These are phyloP conservation scores for Amauroascus niger DNA, from an alignment of 2,329 filamentous ascomycete genomes.

Conservation along the genomic window DNA sequence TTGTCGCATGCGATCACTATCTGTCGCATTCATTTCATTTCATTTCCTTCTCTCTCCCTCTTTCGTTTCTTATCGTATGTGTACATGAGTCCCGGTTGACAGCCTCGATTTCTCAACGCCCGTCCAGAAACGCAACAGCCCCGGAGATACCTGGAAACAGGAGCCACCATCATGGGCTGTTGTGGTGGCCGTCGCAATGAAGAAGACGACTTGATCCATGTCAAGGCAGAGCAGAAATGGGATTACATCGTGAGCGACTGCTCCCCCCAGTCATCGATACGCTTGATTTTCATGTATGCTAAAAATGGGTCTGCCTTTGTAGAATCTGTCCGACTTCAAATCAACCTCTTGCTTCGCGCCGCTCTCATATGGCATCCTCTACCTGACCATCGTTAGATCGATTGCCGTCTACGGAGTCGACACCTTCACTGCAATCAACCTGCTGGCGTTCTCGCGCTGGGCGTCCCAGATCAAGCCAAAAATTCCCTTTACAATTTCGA, in stretches of 20 bases:
- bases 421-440: slow-evolving; percentile 84
- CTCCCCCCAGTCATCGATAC: too few relatives aligned
- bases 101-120: neutral
- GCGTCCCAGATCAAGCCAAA: slow-evolving; percentile 70
- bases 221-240: slow-evolving; percentile 83
- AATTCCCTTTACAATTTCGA: slow-evolving; percentile 67
- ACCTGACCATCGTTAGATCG: slow-evolving; percentile 67
- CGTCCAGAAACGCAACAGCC: neutral
- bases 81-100: neutral
- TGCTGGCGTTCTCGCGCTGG: slow-evolving; percentile 84
- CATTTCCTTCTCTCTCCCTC: neutral
- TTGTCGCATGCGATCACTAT: slow-evolving; percentile 3
- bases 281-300: too few relatives aligned
- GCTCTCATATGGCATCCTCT: slow-evolving; percentile 77
- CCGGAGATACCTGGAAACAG: neutral
- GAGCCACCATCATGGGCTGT: slow-evolving; percentile 51
- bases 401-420: slow-evolving; percentile 81
- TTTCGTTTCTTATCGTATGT: neutral
- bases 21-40: neutral
- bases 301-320: neutral
- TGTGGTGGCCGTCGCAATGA: slow-evolving; percentile 46
- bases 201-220: slow-evolving; percentile 48
- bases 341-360: slow-evolving; percentile 65
- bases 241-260: slow-evolving; percentile 65
- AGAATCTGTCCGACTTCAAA: slow-evolving; percentile 66